Base-by-base conservation (phyloP, 371 early-diverging fungal species). In the Rhizomucor pusillus region DNA sequence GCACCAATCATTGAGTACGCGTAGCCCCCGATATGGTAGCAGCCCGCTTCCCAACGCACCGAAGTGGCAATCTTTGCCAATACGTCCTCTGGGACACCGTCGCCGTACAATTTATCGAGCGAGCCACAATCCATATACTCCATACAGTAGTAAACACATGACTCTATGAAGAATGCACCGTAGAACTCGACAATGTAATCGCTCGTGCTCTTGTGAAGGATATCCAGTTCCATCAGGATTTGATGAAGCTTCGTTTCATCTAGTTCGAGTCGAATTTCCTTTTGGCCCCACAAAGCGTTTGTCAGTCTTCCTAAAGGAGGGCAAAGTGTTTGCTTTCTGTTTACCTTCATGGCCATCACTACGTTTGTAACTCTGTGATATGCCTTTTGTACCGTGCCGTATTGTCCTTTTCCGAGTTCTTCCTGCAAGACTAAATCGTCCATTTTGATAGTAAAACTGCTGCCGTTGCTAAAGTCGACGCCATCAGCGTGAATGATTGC, bases 121-220 rank as follows among this genome's bases (percentile, higher is more conserved):
- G 94, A 94, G 35, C 95, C 95, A 41, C 84, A 90, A 67, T 97
- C 97, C 97, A 97, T 97, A 69, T 85, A 95, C 71, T 90, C 92
- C 88, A 88, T 91, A 67, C 94, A 95, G 66, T 92, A 92, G 65
- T 93, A 97, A 0, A 95, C 95, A 66, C 92, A 91, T n/a, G 90
- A 87, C 64, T 95, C 95, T 55, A 92, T 87, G 62, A 94, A 94
- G 75, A 95, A 97, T 1, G 97, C 97, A n/a, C 97, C 97, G 73
- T 97, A 97, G 63, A 95, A 97, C 47, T 94, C 95, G 29, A 97
- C 92, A 73, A 97, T 97, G 62, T 86, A 91, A 20, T 90, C 88
- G 52, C 87, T 87, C 44, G 86, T 79, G 50, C 90, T 87, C 63
- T 90, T 87, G 75, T 94, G 93, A 36, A 97, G 79, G 34, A 95